phyloP scores from a whole-genome alignment of 2,329 filamentous ascomycete species.

The Apiospora hydei region DNA sequence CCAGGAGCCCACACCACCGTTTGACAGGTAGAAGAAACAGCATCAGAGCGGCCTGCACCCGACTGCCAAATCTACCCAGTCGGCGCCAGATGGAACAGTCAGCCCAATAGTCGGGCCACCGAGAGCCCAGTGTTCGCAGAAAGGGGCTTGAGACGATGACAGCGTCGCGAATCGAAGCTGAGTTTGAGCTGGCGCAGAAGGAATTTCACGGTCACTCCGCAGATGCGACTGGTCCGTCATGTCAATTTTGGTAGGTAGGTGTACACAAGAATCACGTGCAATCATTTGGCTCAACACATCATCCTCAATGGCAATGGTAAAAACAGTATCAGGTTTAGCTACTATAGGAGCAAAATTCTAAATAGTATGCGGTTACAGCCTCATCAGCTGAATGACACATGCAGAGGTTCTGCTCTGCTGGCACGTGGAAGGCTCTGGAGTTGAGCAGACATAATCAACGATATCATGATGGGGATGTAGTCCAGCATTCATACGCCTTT shows the following conservation, averaged over 20 bases:
- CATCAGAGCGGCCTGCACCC: background rate
- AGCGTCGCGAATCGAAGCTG: background rate
- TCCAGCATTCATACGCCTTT: constrained; percentile 70
- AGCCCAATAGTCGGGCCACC: background rate
- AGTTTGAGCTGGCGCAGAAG: background rate
- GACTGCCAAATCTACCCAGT: constrained; percentile 3
- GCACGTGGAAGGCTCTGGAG: background rate
- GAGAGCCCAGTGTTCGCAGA: background rate
- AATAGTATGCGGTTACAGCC: background rate
- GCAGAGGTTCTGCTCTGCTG: background rate
- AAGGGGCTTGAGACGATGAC: background rate
- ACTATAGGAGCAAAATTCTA: background rate
- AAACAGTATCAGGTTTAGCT: background rate
- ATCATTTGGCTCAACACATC: background rate
- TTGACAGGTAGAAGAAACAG: constrained; percentile 6
- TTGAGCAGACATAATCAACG: background rate
- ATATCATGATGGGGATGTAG: constrained; percentile 50
- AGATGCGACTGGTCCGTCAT: background rate
- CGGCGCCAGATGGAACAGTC: constrained; percentile 11
- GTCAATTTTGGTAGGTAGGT: too few species aligned
- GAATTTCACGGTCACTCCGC: too few species aligned
- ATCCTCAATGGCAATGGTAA: too few species aligned
- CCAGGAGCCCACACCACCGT: background rate
- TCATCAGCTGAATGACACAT: background rate
- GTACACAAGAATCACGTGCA: background rate